Conservation (phyloP, 768 basidiomycete species). For the Auriscalpium microsporum region DNA sequence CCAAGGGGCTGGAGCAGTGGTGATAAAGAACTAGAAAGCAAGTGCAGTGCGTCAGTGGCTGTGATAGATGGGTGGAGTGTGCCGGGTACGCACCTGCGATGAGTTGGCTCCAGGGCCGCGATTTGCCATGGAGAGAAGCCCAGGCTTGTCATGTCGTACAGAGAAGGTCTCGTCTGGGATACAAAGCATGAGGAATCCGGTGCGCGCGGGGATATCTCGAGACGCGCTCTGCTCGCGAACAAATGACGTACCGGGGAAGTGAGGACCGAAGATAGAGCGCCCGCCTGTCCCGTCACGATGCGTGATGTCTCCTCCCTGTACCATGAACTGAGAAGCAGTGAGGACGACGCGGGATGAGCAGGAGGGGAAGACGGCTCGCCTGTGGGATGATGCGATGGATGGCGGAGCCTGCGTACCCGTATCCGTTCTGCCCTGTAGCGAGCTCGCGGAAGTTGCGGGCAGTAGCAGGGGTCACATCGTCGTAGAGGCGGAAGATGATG, state of each 20-base stretch:
- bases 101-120: constrained; percentile 78
- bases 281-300: constrained; percentile 68
- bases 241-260: constrained; percentile 53
- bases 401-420: constrained; percentile 36
- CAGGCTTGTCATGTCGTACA: constrained; percentile 52
- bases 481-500: constrained; percentile 50
- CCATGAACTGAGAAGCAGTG: constrained; percentile 48
- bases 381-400: constrained; percentile 61
- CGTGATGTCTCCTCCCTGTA: constrained; percentile 86
- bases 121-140: constrained; percentile 80
- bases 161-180: constrained; percentile 62
- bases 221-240: not conserved
- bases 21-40: constrained; percentile 59
- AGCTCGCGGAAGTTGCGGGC: constrained; percentile 50
- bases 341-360: not conserved
- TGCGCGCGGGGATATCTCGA: not conserved
- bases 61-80: not conserved
- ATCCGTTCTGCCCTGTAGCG: constrained; percentile 40
- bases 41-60: not conserved
- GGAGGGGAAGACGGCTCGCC: constrained; percentile 26
- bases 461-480: constrained; percentile 39
- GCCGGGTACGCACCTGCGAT: constrained; percentile 44
- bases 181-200: not conserved
- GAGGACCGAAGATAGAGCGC: constrained; percentile 78
- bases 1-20: constrained; percentile 64